Evolutionary conservation across 805 yeast genomes (phyloP), one percentile per base, ranked within the genome.

Genomic region (Kazachstania psychrophila): DNA sequence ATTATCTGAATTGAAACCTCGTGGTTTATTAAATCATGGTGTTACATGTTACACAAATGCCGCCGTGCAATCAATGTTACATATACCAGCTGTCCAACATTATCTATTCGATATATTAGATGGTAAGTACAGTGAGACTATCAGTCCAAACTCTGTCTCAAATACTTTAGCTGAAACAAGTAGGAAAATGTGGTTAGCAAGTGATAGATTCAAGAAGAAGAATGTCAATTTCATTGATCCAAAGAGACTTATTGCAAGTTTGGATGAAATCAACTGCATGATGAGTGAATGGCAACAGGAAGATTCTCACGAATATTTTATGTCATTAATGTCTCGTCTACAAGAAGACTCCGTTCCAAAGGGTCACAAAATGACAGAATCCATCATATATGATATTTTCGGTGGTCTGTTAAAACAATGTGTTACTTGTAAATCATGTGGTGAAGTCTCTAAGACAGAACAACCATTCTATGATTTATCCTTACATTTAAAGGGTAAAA

Each of bases 201-300:
- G 70, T 30, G 67, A 63, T 32, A 56, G 58, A 39, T 42, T 58
- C 33, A 53, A 60, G 39, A 49, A 46, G 29, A 52, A 50, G 20
- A 46, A 64, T 35, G 19, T 27, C 6, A 65, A 68, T 41, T 75
- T 71, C 50, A 67, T 86, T 37, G 82, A 82, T 60, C 97, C 95
- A 8, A 76, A 76, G 47, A 75, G 73, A 51, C 67, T 87, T 49
- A 79, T 84, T 40, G 68, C 69, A 35, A 69, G 86, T 46, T 65
- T 84, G 39, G 83, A 73, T 34, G 95, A 85, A 50, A 85, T 89
- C 50, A 87, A 87, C 60, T 85, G 95, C 56, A 84, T 85, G 95
- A 86, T 88, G 95, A 77, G 87, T 31, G 92, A 79, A 57, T 88
- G 95, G 95, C 88, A 86, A 60, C 98, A 92, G 59, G 97, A 92